Evolutionary conservation across 106 monocot species (phyloP).

Genomic region (Gastrodia elata): DNA sequence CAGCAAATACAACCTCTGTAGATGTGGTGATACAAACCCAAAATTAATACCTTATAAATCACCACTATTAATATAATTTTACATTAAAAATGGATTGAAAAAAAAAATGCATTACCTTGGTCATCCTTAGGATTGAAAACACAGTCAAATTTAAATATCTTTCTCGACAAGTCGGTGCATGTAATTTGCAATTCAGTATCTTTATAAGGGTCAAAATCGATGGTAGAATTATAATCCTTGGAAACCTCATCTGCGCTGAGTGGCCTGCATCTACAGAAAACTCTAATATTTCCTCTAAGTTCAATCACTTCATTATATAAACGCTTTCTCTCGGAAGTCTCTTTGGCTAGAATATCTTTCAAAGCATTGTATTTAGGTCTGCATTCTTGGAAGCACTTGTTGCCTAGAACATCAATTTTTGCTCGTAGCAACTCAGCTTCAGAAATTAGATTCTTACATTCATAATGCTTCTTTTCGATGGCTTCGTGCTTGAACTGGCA

Average conservation of each 20-base stretch:
- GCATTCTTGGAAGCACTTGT: constrained; percentile 50
- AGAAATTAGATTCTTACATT: constrained; percentile 15
- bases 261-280: constrained; percentile 89
- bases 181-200: constrained; percentile 71
- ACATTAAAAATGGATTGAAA: too few relatives aligned
- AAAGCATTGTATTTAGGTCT: constrained; percentile 40
- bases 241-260: constrained; percentile 59
- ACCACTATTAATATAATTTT: not conserved
- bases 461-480: constrained; percentile 41
- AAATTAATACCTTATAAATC: not conserved
- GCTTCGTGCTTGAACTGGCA: constrained; percentile 42
- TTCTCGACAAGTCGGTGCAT: constrained; percentile 48
- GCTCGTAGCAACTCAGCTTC: constrained; percentile 11
- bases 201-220: constrained; percentile 55
- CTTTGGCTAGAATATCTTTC: constrained; percentile 47
- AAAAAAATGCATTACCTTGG: constrained; percentile 74
- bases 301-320: constrained; percentile 90
- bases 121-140: constrained; percentile 62
- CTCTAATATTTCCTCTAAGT: constrained; percentile 86
- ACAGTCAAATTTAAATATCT: constrained; percentile 86
- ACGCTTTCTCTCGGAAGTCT: constrained; percentile 55
- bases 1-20: constrained; percentile 72
- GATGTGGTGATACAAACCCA: too few relatives aligned
- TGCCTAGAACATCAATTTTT: constrained; percentile 11
- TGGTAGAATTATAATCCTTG: constrained; percentile 38